Percentiles rank a stretch among this genome's conserved stretches.
Conservation (phyloP, 1,139 yeast genomes). For the Suhomyces wounanorum region DNA sequence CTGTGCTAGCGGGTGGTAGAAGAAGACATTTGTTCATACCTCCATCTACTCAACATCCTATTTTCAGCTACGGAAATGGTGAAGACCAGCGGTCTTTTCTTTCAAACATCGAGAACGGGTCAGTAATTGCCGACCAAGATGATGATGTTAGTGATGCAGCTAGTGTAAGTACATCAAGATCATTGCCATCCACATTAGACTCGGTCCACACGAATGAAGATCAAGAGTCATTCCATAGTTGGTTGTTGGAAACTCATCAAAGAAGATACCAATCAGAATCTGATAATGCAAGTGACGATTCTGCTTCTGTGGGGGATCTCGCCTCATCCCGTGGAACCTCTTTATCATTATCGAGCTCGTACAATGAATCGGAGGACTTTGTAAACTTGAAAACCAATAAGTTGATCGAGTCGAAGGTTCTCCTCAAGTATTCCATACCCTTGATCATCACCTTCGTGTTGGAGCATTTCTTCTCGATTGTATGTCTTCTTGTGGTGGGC, state of each 20-base stretch:
- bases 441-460: constrained; percentile 65
- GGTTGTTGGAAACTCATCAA: constrained; percentile 72
- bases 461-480: constrained; percentile 72
- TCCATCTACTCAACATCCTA: constrained; percentile 68
- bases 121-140: constrained; percentile 41
- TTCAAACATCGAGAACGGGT: constrained; percentile 41
- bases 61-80: constrained; percentile 62
- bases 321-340: constrained; percentile 10
- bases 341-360: constrained; percentile 13
- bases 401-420: constrained; percentile 46
- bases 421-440: constrained; percentile 62
- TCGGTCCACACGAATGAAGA: constrained; percentile 52
- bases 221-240: constrained; percentile 53
- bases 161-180: constrained; percentile 54
- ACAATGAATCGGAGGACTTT: constrained; percentile 37
- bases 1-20: constrained; percentile 41
- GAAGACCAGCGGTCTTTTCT: constrained; percentile 69
- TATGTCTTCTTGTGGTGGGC: constrained; percentile 71
- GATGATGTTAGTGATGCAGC: constrained; percentile 53
- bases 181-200: constrained; percentile 65
- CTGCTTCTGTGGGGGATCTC: constrained; percentile 9
- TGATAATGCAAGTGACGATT: constrained; percentile 9
- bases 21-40: constrained; percentile 59
- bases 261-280: constrained; percentile 46
- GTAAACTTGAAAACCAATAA: constrained; percentile 47